Base-by-base conservation (phyloP, 495 filamentous ascomycete species). In the Immersiella caudata region DNA sequence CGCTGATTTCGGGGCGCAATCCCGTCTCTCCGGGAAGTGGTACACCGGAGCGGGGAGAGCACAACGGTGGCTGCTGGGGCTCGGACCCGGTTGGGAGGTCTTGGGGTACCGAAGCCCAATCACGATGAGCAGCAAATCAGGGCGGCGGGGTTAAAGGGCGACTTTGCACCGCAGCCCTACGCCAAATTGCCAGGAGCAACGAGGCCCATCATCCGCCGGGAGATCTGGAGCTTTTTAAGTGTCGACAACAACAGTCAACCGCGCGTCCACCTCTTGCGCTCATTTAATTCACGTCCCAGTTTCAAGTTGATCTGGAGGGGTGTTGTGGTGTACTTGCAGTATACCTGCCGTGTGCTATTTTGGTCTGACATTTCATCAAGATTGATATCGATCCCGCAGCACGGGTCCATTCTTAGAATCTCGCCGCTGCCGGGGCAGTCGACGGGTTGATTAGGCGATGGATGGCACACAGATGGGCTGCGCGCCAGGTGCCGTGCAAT, bases 1-100 rank as follows among this genome's bases (percentile, higher is more conserved):
- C 68, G 71, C 71, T 56, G 68, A 25, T 73, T 68, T 75, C 71
- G 71, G 71, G 66, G 65, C 68, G 69, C 62, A 27, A 60, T 75
- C 68, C 73, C 71, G 71, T 59, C 58, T 73, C 67, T 59, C 40
- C 33, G 60, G 68, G 49, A 22, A 54, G 26, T 60, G 55, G 12
- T 40, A 40, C 64, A 24, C 62, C 68, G 52, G 66, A 25, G 54
- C 33, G 55, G 35, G 67, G 36, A 62, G 63, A 54, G 56, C 26
- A 26, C 65, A 52, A 60, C 60, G 29, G 11, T 11, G 52, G 18
- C 24, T 60, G 18, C 25, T 49, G 64, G 29, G 29, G 52, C 64
- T 66, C 64, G 60, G 64, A 66, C 64, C 64, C 55, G 64, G 64
- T 66, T 66, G 64, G 22, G 55, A 50, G 21, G 46, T 27, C 36